A percentile compares a stretch with the other conserved stretches of the same genome.
Conservation (phyloP, 1,284 basidiomycete genomes). For the Cutaneotrichosporon sp. region DNA sequence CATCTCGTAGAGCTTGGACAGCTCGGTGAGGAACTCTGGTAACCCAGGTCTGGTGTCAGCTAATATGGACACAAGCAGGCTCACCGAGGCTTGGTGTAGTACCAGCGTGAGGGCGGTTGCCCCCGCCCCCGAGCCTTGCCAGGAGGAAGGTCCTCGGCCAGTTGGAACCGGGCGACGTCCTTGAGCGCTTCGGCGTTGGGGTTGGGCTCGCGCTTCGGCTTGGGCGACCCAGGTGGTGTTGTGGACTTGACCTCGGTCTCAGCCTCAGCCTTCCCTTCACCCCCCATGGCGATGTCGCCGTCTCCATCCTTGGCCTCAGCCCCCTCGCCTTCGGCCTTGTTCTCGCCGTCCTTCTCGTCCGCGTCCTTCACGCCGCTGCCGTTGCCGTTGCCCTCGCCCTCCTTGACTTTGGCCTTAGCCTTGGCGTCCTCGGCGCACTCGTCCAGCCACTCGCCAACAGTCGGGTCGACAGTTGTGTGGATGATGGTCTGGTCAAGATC, state of each 20-base stretch:
- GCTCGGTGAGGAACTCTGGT: conserved; percentile 69
- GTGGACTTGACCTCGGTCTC: conserved; percentile 26
- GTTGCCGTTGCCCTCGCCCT: neutral
- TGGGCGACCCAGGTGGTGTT: conserved; percentile 27
- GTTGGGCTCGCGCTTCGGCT: conserved; percentile 36
- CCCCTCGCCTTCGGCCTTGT: conserved; percentile 16
- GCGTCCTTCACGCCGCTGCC: conserved; percentile 36
- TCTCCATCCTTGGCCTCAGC: conserved; percentile 3
- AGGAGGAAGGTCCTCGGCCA: conserved; percentile 73
- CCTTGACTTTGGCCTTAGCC: conserved; percentile 18
- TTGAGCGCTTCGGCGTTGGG: conserved; percentile 60
- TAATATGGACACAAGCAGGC: conserved; percentile 32
- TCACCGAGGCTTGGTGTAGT: conserved; percentile 95
- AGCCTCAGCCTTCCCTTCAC: conserved; percentile 60
- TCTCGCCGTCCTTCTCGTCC: conserved; percentile 60
- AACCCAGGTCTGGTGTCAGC: conserved; percentile 73
- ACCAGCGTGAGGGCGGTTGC: conserved; percentile 64
- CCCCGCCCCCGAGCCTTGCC: conserved; percentile 50
- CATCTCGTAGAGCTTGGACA: conserved; percentile 88
- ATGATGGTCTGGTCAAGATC: conserved; percentile 99
- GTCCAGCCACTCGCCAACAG: conserved; percentile 93
- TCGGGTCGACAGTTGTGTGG: conserved; percentile 97
- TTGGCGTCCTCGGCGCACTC: conserved; percentile 62
- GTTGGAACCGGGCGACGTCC: conserved; percentile 79
- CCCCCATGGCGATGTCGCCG: conserved; percentile 40